Evolutionary conservation across 2,329 filamentous ascomycete genomes (phyloP).

Genomic region (Helminthosporium solani): DNA sequence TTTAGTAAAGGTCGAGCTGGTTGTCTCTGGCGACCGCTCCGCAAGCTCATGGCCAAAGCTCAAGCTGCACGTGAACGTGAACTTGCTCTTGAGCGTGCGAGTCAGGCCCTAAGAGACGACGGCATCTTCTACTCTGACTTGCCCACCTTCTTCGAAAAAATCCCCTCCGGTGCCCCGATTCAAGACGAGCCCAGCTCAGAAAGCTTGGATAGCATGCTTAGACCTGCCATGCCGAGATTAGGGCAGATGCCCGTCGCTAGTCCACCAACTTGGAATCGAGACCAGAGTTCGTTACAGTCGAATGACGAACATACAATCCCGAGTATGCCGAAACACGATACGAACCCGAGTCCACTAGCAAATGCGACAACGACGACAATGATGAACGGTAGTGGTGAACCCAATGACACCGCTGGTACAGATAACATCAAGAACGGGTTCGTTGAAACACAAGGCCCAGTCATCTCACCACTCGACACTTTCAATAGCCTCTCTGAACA

Average conservation of each 20-base stretch:
- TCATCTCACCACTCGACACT: not conserved
- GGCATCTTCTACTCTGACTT: constrained; percentile 18
- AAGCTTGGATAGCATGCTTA: constrained; percentile 31
- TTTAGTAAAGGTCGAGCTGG: constrained; percentile 43
- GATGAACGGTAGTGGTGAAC: not conserved
- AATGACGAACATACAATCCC: not conserved
- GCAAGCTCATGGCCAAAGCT: constrained; percentile 62
- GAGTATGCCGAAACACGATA: too few relatives aligned
- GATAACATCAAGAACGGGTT: not conserved
- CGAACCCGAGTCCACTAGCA: too few relatives aligned
- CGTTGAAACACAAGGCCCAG: too few relatives aligned
- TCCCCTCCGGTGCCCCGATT: constrained; percentile 6
- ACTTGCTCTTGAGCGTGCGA: constrained; percentile 42
- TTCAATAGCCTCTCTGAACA: constrained; percentile 24
- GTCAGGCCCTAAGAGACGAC: constrained; percentile 25
- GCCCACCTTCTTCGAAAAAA: constrained; percentile 12
- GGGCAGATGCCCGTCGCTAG: constrained; percentile 24
- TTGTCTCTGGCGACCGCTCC: constrained; percentile 64
- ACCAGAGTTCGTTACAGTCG: not conserved
- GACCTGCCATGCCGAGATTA: constrained; percentile 27
- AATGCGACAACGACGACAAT: not conserved
- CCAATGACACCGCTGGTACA: not conserved
- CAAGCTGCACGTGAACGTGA: constrained; percentile 55
- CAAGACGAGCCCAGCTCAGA: constrained; percentile 24
- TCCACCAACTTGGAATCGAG: constrained; percentile 24